A percentile compares a stretch with the other conserved stretches of the same genome.
Conservation (phyloP, 2,329 filamentous ascomycete species). For the Aspergillus versicolor region DNA sequence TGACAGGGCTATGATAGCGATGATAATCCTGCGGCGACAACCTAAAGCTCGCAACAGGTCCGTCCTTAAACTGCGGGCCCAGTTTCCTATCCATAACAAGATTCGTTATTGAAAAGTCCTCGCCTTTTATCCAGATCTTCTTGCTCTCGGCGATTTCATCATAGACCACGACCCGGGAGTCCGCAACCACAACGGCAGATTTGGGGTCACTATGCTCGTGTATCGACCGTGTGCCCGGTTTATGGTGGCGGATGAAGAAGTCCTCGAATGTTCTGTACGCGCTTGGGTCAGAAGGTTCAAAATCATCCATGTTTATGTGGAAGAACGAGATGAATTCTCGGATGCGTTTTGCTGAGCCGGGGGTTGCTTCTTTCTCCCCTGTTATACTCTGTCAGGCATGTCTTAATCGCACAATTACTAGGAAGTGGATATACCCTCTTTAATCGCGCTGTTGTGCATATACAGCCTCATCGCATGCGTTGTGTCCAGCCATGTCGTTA, state of each 20-base stretch:
- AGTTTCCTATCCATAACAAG: constrained; percentile 38
- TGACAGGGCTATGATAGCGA: constrained; percentile 46
- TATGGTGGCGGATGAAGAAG: constrained; percentile 41
- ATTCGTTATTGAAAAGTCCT: constrained; percentile 43
- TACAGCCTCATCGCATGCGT: constrained; percentile 39
- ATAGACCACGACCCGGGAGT: constrained; percentile 41
- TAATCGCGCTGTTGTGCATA: constrained; percentile 37
- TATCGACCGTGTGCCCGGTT: constrained; percentile 34
- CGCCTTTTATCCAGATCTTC: constrained; percentile 46
- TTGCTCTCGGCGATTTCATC: constrained; percentile 32
- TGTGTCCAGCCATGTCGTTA: constrained; percentile 42
- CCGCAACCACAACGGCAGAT: constrained; percentile 34
- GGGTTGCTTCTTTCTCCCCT: constrained; percentile 24
- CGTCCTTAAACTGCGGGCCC: constrained; percentile 34
- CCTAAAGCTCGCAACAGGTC: constrained; percentile 42
- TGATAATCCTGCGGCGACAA: constrained; percentile 49
- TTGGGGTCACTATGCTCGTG: constrained; percentile 27
- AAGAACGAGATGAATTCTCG: constrained; percentile 27
- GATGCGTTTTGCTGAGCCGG: constrained; percentile 36
- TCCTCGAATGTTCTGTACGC: constrained; percentile 39
- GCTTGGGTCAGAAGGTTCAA: constrained; percentile 37
- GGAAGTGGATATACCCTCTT: constrained; percentile 21
- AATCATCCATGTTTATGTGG: constrained; percentile 28
- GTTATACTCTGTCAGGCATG: not conserved
- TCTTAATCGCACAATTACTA: no score